Base-by-base conservation (phyloP, 257 asterid genomes). In the Haberlea rhodopensis region DNA sequence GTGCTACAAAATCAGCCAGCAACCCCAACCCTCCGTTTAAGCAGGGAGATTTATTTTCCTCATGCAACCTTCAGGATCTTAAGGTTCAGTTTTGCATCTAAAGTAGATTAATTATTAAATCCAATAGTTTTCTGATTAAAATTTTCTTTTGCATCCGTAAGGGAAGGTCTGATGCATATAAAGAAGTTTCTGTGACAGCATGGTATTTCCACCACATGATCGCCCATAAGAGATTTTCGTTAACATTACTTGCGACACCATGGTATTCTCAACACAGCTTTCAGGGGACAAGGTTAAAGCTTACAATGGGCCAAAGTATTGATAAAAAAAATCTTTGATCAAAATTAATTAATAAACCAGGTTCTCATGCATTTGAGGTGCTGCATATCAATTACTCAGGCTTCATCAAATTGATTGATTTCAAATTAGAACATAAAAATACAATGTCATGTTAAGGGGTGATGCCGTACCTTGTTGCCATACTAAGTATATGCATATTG, bases 381-480 rank as follows among this genome's bases (percentile, higher is more conserved):
- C 55, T 54, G 63, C 26, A 51, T 63, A 59, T 57, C 52, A 70
- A 23, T 13, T 28, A 40, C 59, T 65, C 58, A 56, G 72, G 52
- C 57, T 61, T 69, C 63, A 71, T 60, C 66, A 22, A 72, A 40
- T 69, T 45, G 59, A 48, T 31, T 24, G 60, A 62, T 21, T 26
- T 28, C 28, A 58, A 37, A 11, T 29, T 34, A 58, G 60, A 59
- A 22, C 46, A 58, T 2, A 52, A 13, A 68, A 72, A 32, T 22
- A 8, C 24, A 51, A 54, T 54, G 54, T 7, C 57, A 27, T 53
- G 49, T 29, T 32, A 54, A 25, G 15, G 63, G 63, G 27, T 8
- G 31, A 71, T 63, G 57, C 24, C 29, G 28, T 80, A 90, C 97
- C 92, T 78, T 59, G 81, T 75, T 45, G 89, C 92, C 74, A 82